Base-by-base conservation (phyloP, 129 eudicot species). In the Chrysanthemum seticuspe region DNA sequence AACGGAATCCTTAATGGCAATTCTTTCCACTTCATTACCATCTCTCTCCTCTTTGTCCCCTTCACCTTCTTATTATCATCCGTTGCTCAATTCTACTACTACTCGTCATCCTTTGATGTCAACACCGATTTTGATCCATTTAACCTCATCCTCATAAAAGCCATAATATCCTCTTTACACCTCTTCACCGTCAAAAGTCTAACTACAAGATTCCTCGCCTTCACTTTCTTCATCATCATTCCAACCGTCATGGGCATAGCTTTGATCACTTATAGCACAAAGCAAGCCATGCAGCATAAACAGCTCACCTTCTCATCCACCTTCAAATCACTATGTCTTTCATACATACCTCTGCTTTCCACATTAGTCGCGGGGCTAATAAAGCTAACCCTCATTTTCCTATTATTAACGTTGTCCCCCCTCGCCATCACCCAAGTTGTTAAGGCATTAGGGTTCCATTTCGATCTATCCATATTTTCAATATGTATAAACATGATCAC, bases 31-130 rank as follows among this genome's bases (percentile, higher is more conserved):
- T 87, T 85, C 93, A 48, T 76, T 18, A 79, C 82, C 29, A 89
- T 87, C 53, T 83, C 93, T 7, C 54, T 83, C 81, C 83, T 84
- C 78, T 87, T 90, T 66, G 67, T 90, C 66, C 90, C 92, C 23
- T 75, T 85, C 36, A 81, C 88, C 55, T 72, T 87, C 74, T 63
- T 63, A 54, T 79, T 53, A 63, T 85, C 19, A 50, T 75, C 50
- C 57, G 76, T 13, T 68, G 2, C 1, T 55, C 25, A 59, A 59
- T 62, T 62, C 23, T 34, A 62, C 50, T 7, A 29, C 50, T 62
- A 49, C 12, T 62, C 13, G 19, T 36, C 84, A 58, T 60, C 66
- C 56, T 13, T 79, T 13, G 67, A 76, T 2, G 56, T 87, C 19
- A 61, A 65, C 52, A 75, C 82, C 81, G 82, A 74, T 73, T 74